phyloP scores from a whole-genome alignment of 495 filamentous ascomycete genomes.

The Penicillium ucsense region DNA sequence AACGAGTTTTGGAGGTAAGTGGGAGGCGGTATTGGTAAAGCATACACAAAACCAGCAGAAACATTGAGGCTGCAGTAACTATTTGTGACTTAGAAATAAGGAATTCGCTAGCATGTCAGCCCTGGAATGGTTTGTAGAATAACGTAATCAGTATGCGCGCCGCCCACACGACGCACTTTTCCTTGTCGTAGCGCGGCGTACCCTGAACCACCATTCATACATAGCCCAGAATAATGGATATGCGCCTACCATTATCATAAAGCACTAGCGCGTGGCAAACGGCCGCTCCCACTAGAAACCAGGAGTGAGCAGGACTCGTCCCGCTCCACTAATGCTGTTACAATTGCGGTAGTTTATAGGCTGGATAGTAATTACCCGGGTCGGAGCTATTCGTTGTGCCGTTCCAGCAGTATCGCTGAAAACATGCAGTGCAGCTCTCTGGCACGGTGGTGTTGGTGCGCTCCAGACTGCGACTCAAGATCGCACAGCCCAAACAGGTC shows the following conservation, averaged over 20 bases:
- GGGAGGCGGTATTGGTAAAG: too few relatives aligned
- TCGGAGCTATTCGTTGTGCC: conserved; percentile 44
- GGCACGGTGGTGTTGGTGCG: conserved; percentile 49
- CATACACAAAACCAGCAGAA: too few relatives aligned
- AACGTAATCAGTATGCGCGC: too few relatives aligned
- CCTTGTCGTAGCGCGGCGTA: too few relatives aligned
- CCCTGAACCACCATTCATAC: not conserved
- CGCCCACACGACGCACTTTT: too few relatives aligned
- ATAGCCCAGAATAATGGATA: not conserved
- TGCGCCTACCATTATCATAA: not conserved
- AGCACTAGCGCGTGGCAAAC: not conserved
- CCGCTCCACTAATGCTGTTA: not conserved
- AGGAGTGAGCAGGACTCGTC: not conserved
- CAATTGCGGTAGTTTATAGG: not conserved
- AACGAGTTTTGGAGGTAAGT: too few relatives aligned
- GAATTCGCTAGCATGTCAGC: too few relatives aligned
- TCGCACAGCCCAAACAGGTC: conserved; percentile 67
- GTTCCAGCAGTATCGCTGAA: conserved; percentile 72
- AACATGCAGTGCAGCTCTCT: conserved; percentile 54
- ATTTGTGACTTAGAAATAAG: too few relatives aligned
- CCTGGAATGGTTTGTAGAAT: too few relatives aligned
- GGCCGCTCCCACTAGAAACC: not conserved
- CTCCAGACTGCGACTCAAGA: conserved; percentile 54
- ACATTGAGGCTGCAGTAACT: too few relatives aligned
- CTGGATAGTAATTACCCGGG: conserved; percentile 4